Evolutionary conservation across 2,329 filamentous ascomycete species (phyloP).

Genomic region (Ustulina deusta): DNA sequence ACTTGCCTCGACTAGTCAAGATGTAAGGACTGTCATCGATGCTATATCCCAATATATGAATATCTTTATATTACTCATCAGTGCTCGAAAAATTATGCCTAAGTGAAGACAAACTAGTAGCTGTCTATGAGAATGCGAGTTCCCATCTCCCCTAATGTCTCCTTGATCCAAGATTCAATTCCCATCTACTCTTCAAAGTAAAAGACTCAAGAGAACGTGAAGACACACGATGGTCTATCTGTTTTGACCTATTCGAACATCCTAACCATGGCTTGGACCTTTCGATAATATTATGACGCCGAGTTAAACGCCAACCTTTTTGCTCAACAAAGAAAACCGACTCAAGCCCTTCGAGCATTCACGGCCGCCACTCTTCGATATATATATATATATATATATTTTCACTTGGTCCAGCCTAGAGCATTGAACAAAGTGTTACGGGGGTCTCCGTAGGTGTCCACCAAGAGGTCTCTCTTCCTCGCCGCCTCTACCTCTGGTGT

Average conservation of each 20-base stretch:
- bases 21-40: neutral
- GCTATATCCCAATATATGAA: neutral
- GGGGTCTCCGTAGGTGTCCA: slow-evolving; percentile 49
- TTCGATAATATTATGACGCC: slow-evolving; percentile 10
- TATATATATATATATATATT: neutral
- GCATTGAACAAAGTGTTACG: slow-evolving; percentile 50
- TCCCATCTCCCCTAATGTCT: neutral
- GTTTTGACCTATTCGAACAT: slow-evolving; percentile 3
- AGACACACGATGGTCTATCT: slow-evolving; percentile 16
- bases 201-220: neutral
- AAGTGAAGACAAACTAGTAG: neutral
- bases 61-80: neutral
- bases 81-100: neutral
- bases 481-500: slow-evolving; percentile 49
- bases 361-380: neutral
- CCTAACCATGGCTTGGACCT: neutral
- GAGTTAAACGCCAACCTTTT: slow-evolving; percentile 24
- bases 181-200: neutral
- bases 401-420: slow-evolving; percentile 48
- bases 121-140: neutral
- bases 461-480: slow-evolving; percentile 41
- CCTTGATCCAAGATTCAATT: neutral
- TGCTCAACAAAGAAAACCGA: slow-evolving; percentile 28
- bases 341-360: neutral
- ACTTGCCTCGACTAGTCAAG: neutral